phyloP scores from a whole-genome alignment of 768 basidiomycete genomes.

The Termitomyces sp. region DNA sequence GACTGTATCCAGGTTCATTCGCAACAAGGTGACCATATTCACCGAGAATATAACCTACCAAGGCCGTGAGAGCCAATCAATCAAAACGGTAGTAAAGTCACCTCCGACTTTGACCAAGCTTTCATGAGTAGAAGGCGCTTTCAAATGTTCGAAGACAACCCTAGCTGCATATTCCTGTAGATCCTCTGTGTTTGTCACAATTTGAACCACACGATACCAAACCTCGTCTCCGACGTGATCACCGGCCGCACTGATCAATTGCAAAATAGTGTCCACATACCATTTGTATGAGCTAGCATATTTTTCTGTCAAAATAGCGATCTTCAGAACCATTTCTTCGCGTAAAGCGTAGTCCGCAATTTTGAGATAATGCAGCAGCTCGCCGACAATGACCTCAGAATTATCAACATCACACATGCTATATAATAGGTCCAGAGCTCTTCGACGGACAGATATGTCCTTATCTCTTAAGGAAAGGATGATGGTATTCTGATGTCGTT shows the following conservation, averaged over 20 bases:
- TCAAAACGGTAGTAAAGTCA: constrained; percentile 26
- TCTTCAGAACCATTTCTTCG: constrained; percentile 99
- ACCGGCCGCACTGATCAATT: constrained; percentile 93
- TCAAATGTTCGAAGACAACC: constrained; percentile 86
- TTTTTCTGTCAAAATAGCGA: constrained; percentile 98
- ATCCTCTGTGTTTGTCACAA: constrained; percentile 97
- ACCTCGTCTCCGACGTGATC: constrained; percentile 99
- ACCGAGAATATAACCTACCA: constrained; percentile 86
- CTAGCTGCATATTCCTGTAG: constrained; percentile 94
- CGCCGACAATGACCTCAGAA: constrained; percentile 92
- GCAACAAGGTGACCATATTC: constrained; percentile 98
- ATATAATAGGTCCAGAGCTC: constrained; percentile 93
- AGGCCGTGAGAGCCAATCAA: constrained; percentile 1
- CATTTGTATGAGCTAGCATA: constrained; percentile 97
- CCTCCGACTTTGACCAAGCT: constrained; percentile 95
- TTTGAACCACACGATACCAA: constrained; percentile 98
- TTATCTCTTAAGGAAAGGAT: constrained; percentile 93
- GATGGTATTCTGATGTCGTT: constrained; percentile 94
- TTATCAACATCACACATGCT: constrained; percentile 99
- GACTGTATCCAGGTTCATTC: constrained; percentile 90
- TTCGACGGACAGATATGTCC: constrained; percentile 91
- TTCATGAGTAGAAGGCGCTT: constrained; percentile 81
- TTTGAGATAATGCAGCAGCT: constrained; percentile 87
- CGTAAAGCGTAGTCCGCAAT: constrained; percentile 96
- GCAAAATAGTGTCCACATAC: constrained; percentile 98